These are phyloP conservation scores for Gelatoporia subvermispora DNA, from an alignment of 768 basidiomycete species.

Conservation along the genomic window DNA sequence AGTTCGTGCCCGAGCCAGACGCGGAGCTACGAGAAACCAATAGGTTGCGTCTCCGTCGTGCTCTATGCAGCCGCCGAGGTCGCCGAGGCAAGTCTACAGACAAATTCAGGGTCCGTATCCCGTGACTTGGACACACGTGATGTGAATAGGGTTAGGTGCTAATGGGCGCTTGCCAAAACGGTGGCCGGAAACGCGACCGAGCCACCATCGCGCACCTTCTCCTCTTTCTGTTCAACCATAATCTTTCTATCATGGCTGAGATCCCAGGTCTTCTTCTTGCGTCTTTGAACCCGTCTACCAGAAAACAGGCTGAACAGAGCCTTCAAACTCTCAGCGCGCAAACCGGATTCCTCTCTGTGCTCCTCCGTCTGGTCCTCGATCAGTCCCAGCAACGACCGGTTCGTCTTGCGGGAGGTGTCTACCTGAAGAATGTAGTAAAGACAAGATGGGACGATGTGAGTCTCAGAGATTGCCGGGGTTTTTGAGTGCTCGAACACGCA, in stretches of 20 bases:
- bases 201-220: not conserved
- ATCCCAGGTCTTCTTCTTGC: slow-evolving; percentile 66
- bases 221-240: not conserved
- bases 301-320: slow-evolving; percentile 79
- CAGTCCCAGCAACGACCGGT: slow-evolving; percentile 59
- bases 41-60: slow-evolving; percentile 36
- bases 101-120: too few relatives aligned
- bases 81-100: slow-evolving; percentile 43
- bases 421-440: slow-evolving; percentile 89
- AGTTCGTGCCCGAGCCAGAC: slow-evolving; percentile 2
- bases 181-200: not conserved
- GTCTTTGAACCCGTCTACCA: slow-evolving; percentile 60
- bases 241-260: slow-evolving; percentile 47
- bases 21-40: slow-evolving; percentile 26
- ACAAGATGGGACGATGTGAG: slow-evolving; percentile 83
- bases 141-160: not conserved
- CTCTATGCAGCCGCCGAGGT: slow-evolving; percentile 37
- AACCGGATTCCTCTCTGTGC: slow-evolving; percentile 71
- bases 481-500: too few relatives aligned
- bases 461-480: not conserved
- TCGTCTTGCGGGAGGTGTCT: slow-evolving; percentile 81
- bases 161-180: not conserved
- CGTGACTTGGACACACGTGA: too few relatives aligned
- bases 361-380: slow-evolving; percentile 76
- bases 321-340: slow-evolving; percentile 65